Conservation (phyloP, 345 rosid species). For the Acer negundo region DNA sequence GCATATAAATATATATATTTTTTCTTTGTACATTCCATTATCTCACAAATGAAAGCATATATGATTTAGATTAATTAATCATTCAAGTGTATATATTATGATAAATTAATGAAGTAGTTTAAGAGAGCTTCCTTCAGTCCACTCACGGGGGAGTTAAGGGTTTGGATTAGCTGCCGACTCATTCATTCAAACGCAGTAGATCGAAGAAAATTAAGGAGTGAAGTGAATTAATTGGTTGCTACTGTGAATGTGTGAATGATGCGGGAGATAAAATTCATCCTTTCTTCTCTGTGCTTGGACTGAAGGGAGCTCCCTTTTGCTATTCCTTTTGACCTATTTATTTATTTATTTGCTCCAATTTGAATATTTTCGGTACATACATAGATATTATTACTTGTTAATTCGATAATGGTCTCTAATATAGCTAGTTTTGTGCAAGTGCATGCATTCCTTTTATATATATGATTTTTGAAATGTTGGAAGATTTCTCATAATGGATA, state of each 20-base stretch:
- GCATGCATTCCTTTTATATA: background rate
- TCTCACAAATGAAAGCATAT: too few species aligned
- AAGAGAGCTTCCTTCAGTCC: constrained; percentile 56
- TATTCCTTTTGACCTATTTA: background rate
- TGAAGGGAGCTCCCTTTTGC: constrained; percentile 53
- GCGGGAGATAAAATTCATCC: constrained; percentile 79
- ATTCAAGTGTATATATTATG: background rate
- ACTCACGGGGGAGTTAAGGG: constrained; percentile 40
- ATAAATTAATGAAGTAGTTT: constrained; percentile 7
- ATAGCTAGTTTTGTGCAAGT: background rate
- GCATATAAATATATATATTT: background rate
- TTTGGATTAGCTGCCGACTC: constrained; percentile 55
- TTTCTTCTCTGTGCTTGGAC: constrained; percentile 51
- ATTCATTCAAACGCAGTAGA: constrained; percentile 50
- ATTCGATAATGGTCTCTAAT: too few species aligned
- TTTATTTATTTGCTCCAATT: background rate
- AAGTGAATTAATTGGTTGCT: constrained; percentile 19
- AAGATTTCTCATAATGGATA: too few species aligned
- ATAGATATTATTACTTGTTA: too few species aligned
- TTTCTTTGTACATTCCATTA: too few species aligned
- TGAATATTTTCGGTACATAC: too few species aligned
- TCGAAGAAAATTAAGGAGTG: too few species aligned
- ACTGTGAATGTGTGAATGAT: constrained; percentile 88
- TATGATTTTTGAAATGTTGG: background rate
- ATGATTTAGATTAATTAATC: background rate